Base-by-base conservation (phyloP, 2,329 filamentous ascomycete species). In the Aspergillus brunneoviolaceus region DNA sequence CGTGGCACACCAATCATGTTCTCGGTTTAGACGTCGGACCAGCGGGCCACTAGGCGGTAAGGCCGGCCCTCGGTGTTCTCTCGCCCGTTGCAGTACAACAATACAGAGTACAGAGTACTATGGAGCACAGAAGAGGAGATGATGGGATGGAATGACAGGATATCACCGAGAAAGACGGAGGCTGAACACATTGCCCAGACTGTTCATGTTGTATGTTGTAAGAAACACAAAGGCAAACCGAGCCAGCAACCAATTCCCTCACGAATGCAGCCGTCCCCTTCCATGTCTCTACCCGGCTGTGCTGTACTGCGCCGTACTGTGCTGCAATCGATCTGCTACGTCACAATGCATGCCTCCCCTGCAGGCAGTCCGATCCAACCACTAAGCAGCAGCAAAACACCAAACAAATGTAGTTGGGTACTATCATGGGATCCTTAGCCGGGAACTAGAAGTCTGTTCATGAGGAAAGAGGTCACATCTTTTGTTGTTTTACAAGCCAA, bases 1-100 rank as follows among this genome's bases (percentile, higher is more conserved):
- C 19, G 60, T 59, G 61, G 51, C 63, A 51, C 60, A 27, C 72
- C 72, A 74, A 74, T 74, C 67, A 74, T 11, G 52, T 23, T 5
- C 66, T 74, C 70, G 72, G 72, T 65, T 72, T 69, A 54, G 39
- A 35, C 51, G 31, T 55, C 54, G 58, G 47, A 51, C 57, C 33
- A 52, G 52, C 56, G 60, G 60, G 58, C 51, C 52, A 49, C 12
- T 9, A 6, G 60, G 61, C 54, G 61, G 65, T 61, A 61, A 60
- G 16, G 6, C 39, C 39, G 39, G 39, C 59, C 56, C 35, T 65
- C 65, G 65, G 67, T 63, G 63, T 62, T 65, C 6, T 10, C 7
- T 45, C 39, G 39, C 39, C 16, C 23, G 2, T 2, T 2, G 21
- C 21, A 45, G 7, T 45, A 45, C 39, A 19, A 19, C 39, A 45